Evolutionary conservation across 1,284 basidiomycete genomes (phyloP).

Genomic region (Melampsora larici-populina): DNA sequence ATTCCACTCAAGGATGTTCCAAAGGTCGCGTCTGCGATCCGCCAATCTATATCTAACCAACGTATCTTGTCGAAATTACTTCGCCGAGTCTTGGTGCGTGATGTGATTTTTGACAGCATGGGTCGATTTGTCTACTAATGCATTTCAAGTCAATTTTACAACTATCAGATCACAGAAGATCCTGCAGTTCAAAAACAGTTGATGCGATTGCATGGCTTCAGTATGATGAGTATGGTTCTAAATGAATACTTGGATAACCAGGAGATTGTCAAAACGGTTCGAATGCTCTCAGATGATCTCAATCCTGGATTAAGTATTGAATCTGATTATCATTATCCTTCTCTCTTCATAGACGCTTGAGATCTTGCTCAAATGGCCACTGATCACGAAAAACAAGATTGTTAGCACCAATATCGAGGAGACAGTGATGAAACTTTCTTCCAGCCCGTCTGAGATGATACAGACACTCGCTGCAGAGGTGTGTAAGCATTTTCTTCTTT

Average conservation of each 20-base stretch:
- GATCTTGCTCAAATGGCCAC: constrained; percentile 72
- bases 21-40: constrained; percentile 84
- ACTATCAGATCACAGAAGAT: constrained; percentile 75
- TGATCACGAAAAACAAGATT: constrained; percentile 86
- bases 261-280: constrained; percentile 68
- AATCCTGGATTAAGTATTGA: constrained; percentile 44
- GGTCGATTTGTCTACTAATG: constrained; percentile 23
- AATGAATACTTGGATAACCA: constrained; percentile 72
- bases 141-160: background rate
- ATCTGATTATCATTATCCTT: constrained; percentile 40
- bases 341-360: constrained; percentile 63
- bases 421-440: constrained; percentile 62
- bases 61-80: constrained; percentile 80
- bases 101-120: constrained; percentile 2
- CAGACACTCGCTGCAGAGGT: constrained; percentile 64
- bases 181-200: constrained; percentile 73
- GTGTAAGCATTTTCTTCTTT: constrained; percentile 43
- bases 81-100: constrained; percentile 72
- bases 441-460: constrained; percentile 61
- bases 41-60: constrained; percentile 75
- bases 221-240: constrained; percentile 82
- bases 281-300: constrained; percentile 48
- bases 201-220: constrained; percentile 90
- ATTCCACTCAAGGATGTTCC: constrained; percentile 76
- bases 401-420: constrained; percentile 76